A percentile compares a stretch with the other conserved stretches of the same genome.
phyloP scores from a whole-genome alignment of 2,329 filamentous ascomycete species.

The Zasmidium citrigriseum region DNA sequence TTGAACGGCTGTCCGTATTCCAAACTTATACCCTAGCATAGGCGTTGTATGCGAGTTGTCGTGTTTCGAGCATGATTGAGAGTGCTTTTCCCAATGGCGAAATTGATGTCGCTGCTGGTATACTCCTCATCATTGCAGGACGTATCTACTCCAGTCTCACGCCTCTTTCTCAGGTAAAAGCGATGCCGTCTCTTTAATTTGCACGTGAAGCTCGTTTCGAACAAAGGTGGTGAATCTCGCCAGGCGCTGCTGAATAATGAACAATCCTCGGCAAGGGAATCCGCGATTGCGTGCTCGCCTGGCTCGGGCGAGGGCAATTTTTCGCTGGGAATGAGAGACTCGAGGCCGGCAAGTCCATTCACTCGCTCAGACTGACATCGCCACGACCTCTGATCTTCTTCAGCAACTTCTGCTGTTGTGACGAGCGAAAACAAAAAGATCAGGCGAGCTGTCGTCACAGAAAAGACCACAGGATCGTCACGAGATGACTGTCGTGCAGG shows the following conservation, averaged over 20 bases:
- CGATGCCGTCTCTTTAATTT: too few species aligned
- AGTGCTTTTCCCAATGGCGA: too few species aligned
- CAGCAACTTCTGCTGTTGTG: neutral
- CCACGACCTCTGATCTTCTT: neutral
- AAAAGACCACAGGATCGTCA: neutral
- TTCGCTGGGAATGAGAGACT: slow-evolving; percentile 7
- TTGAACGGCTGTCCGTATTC: neutral
- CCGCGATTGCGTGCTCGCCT: slow-evolving; percentile 2
- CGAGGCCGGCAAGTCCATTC: neutral
- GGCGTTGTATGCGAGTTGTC: slow-evolving; percentile 1
- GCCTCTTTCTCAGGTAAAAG: too few species aligned
- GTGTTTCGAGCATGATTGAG: too few species aligned
- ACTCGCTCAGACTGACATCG: neutral
- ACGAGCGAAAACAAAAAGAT: neutral
- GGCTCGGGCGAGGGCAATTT: neutral
- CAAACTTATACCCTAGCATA: slow-evolving; percentile 12
- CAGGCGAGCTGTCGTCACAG: neutral
- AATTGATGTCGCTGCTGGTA: too few species aligned
- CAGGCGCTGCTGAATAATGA: neutral
- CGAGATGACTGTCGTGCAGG: slow-evolving; percentile 38
- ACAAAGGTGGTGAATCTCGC: too few species aligned
- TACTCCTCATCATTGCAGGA: too few species aligned
- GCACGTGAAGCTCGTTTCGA: too few species aligned
- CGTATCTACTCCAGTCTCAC: too few species aligned
- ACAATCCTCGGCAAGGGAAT: neutral